Base-by-base conservation (phyloP, 257 asterid genomes). In the Nicotiana undulata region DNA sequence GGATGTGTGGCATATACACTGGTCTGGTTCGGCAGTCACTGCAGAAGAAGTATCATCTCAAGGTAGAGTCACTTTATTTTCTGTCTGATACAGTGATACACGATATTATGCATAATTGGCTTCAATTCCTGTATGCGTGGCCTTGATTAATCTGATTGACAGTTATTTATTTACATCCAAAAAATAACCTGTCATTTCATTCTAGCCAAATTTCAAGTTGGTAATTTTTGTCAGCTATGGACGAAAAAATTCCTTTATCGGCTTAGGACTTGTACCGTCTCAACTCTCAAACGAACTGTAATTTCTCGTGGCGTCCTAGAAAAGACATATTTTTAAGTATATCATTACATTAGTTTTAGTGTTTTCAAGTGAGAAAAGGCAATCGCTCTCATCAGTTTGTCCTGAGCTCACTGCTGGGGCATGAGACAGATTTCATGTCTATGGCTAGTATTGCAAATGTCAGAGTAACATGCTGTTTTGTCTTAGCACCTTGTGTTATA, bases 1-100 rank as follows among this genome's bases (percentile, higher is more conserved):
- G 99, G 99, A 90, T 96, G 98, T 96, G 99, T 87, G 99, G 98
- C 55, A 92, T 96, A 85, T 94, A 96, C 88, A 93, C 99, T 53
- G 98, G 98, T 75, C 89, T 94, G 63, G 86, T 87, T 58, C 87
- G 98, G 64, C 98, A 96, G 85, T 84, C 95, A 1, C 83, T 96
- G 85, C 99, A 96, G 92, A 96, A 92, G 87, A 96, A 94, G 88
- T 96, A 96, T 88, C 99, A 96, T 92, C 98, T 96, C 85, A 83
- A 96, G 98, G 99, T 96, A 49, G 55, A 51, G 80, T 87, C 52
- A 55, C 34, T 37, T 60, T 55, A 40, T 40, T 18, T 82, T 67
- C 60, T 24, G 40, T 24, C 29, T 72, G 40, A 72, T 24, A 72
- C 32, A 18, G 18, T 72, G 40, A 72, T 24, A 72, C 32, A 18